phyloP scores from a whole-genome alignment of 1,284 basidiomycete species.

The Cerioporus squamosus region DNA sequence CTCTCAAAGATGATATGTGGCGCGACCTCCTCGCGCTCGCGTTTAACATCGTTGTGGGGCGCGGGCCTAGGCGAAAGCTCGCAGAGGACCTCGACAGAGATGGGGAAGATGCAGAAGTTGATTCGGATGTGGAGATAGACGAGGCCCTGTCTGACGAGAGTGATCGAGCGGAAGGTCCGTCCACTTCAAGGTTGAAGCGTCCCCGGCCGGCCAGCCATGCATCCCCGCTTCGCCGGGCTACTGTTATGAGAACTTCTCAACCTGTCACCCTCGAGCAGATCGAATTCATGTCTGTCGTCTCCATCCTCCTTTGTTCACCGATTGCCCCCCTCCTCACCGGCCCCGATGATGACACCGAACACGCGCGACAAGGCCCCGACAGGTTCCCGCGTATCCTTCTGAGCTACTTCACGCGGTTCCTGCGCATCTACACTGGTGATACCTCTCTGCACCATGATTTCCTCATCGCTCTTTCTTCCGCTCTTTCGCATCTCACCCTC shows the following conservation, averaged over 20 bases:
- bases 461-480: constrained; percentile 67
- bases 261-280: constrained; percentile 65
- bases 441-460: constrained; percentile 79
- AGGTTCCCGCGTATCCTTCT: constrained; percentile 15
- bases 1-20: constrained; percentile 74
- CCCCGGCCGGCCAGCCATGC: constrained; percentile 8
- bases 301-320: constrained; percentile 65
- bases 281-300: constrained; percentile 72
- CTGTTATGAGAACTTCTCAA: constrained; percentile 14
- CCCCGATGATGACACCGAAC: neutral
- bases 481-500: constrained; percentile 73
- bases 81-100: constrained; percentile 34
- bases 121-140: constrained; percentile 13
- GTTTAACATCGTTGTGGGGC: constrained; percentile 78
- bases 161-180: constrained; percentile 1
- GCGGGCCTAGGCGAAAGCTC: constrained; percentile 51
- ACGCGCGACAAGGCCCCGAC: constrained; percentile 3
- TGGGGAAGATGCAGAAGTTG: neutral
- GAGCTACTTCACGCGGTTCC: constrained; percentile 59
- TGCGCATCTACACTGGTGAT: constrained; percentile 66
- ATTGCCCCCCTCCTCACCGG: constrained; percentile 56
- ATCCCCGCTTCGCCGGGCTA: constrained; percentile 2
- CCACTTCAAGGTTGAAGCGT: constrained; percentile 2
- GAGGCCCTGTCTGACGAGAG: constrained; percentile 34
- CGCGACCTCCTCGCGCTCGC: constrained; percentile 66